Evolutionary conservation across 106 monocot genomes (phyloP), one percentile per base, ranked within the genome.

Genomic region (Triglochin maritima): DNA sequence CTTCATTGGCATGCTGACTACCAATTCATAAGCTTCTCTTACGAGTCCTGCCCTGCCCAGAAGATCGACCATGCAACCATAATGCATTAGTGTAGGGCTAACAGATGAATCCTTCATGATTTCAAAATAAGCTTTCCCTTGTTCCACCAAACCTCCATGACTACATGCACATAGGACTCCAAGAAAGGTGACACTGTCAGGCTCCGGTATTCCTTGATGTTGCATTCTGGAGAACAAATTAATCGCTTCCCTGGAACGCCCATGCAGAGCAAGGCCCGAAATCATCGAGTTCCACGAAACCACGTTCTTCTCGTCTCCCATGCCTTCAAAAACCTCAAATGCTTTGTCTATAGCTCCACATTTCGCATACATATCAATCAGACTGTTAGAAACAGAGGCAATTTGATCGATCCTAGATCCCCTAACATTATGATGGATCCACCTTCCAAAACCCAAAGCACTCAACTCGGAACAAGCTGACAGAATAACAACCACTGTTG

Each of bases 291-390:
- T 83, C 87, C 87, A 83, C 0, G 81, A 78, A 3, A 87, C 83
- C 0, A 73, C 73, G 64, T 83, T 81, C 62, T 70, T 83, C 54
- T 71, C 72, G 6, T 71, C 72, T 10, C 67, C 69, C 83, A 83
- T 83, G 2, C 44, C 55, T n/a, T 79, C 67, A 49, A 87, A 87
- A 2, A 87, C 56, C 10, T 50, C 47, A 11, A 66, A 3, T 1
- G 83, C 83, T 14, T 9, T 53, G 46, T 81, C 73, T 45, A 87
- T 70, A 5, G 69, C 79, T 3, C 87, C 87, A 17, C 87, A 88
- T 56, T 88, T 88, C 5, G 81, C 76, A 12, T 88, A 84, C 87
- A 88, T 88, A 62, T 83, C 87, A 17, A 87, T 79, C 56, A 88
- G 44, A 0, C 81, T 78, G 75, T 87, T 81, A 6, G 76, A 71